These are phyloP conservation scores for Pseudopyricularia cyperi DNA, from an alignment of 2,329 filamentous ascomycete species.

Conservation along the genomic window DNA sequence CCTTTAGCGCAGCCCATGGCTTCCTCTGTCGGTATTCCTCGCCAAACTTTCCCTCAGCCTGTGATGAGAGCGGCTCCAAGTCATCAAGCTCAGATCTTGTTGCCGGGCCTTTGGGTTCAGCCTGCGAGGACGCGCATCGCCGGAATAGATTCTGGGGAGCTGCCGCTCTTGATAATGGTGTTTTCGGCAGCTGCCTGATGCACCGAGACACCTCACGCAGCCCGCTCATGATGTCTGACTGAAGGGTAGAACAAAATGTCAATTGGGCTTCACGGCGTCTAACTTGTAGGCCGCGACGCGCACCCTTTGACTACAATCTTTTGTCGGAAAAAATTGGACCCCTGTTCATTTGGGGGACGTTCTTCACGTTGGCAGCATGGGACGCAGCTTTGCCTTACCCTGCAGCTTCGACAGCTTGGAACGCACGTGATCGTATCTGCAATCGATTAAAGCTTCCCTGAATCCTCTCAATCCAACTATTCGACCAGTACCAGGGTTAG, in stretches of 20 bases:
- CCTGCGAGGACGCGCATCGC: conserved; percentile 34
- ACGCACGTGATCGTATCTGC: neutral
- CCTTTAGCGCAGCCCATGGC: conserved; percentile 14
- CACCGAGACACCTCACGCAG: conserved; percentile 3
- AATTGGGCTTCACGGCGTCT: neutral
- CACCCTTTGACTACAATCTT: neutral
- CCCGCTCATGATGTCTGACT: conserved; percentile 1
- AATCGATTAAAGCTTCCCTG: neutral
- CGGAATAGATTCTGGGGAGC: conserved; percentile 8
- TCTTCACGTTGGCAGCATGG: neutral
- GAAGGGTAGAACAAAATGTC: neutral
- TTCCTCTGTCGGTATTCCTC: conserved; percentile 22
- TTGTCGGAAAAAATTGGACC: conserved; percentile 3
- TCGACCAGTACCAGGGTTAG: neutral
- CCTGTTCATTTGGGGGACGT: neutral
- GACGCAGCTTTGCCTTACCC: neutral
- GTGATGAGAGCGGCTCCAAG: conserved; percentile 37
- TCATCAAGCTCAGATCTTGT: conserved; percentile 25
- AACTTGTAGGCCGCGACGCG: neutral
- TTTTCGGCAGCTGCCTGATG: neutral
- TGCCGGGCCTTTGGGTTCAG: conserved; percentile 8
- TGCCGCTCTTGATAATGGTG: neutral
- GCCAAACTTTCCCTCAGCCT: conserved; percentile 27
- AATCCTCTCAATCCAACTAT: neutral
- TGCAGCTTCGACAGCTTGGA: neutral